These are phyloP conservation scores for Amylocystis lapponica DNA, from an alignment of 768 basidiomycete species.

Conservation along the genomic window DNA sequence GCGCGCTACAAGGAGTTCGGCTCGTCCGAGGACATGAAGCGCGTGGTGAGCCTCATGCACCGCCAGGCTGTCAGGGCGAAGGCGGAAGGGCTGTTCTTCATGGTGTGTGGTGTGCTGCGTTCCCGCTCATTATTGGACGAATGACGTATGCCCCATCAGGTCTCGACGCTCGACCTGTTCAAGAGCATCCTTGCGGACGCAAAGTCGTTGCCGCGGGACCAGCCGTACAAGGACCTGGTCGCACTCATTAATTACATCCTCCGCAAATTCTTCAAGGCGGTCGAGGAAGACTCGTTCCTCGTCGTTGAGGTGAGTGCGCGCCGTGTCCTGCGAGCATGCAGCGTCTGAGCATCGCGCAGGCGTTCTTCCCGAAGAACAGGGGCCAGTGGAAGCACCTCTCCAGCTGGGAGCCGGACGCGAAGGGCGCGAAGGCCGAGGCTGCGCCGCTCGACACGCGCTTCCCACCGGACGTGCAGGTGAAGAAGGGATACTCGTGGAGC, in stretches of 20 bases:
- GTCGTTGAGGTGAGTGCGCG: conserved; percentile 69
- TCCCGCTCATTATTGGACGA: neutral
- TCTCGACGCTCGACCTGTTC: conserved; percentile 86
- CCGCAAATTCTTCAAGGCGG: conserved; percentile 90
- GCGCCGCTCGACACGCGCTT: conserved; percentile 34
- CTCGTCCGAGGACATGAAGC: conserved; percentile 78
- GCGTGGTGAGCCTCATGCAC: conserved; percentile 85
- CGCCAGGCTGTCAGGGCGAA: conserved; percentile 87
- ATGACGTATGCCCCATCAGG: conserved; percentile 42
- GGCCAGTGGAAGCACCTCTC: conserved; percentile 83
- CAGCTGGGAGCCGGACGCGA: conserved; percentile 60
- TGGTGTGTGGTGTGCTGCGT: conserved; percentile 41
- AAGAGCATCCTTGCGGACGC: conserved; percentile 80
- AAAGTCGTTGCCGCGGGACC: conserved; percentile 70
- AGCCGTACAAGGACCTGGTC: conserved; percentile 77
- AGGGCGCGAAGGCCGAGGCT: conserved; percentile 33
- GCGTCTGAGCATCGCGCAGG: conserved; percentile 35
- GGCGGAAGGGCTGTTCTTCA: conserved; percentile 94
- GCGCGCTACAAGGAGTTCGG: conserved; percentile 79
- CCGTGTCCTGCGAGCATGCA: neutral
- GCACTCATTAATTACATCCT: conserved; percentile 82
- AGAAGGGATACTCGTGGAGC: conserved; percentile 84
- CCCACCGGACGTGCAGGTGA: conserved; percentile 70
- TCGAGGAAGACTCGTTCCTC: conserved; percentile 79
- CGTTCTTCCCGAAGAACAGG: conserved; percentile 86